Evolutionary conservation across 306 rosid species (phyloP).

Genomic region (Hippophae tibetana): DNA sequence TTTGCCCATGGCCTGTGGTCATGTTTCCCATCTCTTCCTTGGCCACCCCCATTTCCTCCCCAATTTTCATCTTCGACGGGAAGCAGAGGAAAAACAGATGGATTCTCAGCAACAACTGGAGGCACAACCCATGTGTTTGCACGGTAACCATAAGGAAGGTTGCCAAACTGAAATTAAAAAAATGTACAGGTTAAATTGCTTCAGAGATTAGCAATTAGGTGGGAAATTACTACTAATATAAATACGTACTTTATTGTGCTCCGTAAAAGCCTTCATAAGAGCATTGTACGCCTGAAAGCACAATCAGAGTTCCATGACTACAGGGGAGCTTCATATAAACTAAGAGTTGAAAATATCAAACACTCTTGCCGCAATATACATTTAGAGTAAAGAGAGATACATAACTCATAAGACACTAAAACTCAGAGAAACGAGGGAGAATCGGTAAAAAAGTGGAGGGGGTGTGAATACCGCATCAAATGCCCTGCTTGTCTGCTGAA

Average conservation of each 20-base stretch:
- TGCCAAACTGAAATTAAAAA: slow-evolving; percentile 74
- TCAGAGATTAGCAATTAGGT: slow-evolving; percentile 6
- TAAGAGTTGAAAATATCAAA: background rate
- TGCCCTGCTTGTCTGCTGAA: slow-evolving; percentile 86
- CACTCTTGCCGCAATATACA: background rate
- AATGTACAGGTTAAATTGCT: slow-evolving; percentile 11
- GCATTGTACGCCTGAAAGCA: slow-evolving; percentile 72
- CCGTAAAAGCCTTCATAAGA: slow-evolving; percentile 83
- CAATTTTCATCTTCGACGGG: slow-evolving; percentile 81
- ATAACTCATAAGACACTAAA: background rate
- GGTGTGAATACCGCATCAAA: slow-evolving; percentile 65
- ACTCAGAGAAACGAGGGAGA: background rate
- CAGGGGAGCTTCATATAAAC: background rate
- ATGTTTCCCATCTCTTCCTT: slow-evolving; percentile 65
- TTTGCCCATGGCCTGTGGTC: slow-evolving; percentile 75
- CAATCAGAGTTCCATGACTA: slow-evolving; percentile 6
- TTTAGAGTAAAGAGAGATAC: background rate
- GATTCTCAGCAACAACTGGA: slow-evolving; percentile 76
- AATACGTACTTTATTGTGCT: slow-evolving; percentile 72
- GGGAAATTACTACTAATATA: slow-evolving; percentile 4
- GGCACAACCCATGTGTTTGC: slow-evolving; percentile 98
- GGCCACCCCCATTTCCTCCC: slow-evolving; percentile 98
- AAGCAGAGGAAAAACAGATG: slow-evolving; percentile 57
- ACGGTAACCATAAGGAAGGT: slow-evolving; percentile 94
- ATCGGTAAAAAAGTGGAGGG: background rate